Evolutionary conservation across 2,329 filamentous ascomycete species (phyloP).

Genomic region (Hypoxylon sp.): DNA sequence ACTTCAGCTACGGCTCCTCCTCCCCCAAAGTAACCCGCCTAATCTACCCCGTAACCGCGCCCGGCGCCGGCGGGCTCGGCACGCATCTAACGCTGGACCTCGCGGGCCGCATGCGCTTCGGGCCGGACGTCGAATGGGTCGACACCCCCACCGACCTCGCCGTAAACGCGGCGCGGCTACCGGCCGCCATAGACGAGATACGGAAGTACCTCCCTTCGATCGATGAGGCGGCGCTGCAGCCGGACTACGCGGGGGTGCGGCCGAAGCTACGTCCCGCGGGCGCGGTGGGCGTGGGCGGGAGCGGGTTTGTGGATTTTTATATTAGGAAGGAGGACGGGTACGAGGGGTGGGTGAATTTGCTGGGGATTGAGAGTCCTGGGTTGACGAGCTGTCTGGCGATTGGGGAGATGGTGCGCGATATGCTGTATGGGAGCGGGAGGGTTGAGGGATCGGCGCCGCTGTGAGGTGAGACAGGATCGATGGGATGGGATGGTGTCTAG

Average conservation of each 20-base stretch:
- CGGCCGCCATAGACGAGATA: conserved; percentile 80
- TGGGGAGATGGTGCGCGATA: conserved; percentile 77
- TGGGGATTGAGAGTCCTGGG: conserved; percentile 95
- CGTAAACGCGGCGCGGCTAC: conserved; percentile 74
- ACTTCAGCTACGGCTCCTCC: conserved; percentile 85
- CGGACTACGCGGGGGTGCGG: conserved; percentile 93
- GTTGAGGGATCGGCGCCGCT: conserved; percentile 29
- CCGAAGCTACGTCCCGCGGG: conserved; percentile 80
- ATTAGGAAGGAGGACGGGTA: conserved; percentile 83
- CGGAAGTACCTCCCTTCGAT: conserved; percentile 82
- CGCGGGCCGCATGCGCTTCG: conserved; percentile 86
- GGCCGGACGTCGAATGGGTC: conserved; percentile 96
- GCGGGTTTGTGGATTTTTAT: conserved; percentile 86
- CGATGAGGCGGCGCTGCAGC: conserved; percentile 73
- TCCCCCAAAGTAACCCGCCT: conserved; percentile 77
- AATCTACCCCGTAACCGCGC: conserved; percentile 88
- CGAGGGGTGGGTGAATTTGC: conserved; percentile 86
- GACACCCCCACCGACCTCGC: conserved; percentile 77
- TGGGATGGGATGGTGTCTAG: not conserved
- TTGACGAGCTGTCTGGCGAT: conserved; percentile 90
- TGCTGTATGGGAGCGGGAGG: conserved; percentile 61
- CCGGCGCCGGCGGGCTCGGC: conserved; percentile 86
- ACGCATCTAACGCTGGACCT: conserved; percentile 96
- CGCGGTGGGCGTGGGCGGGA: conserved; percentile 70
- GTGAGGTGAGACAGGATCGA: not conserved